These are phyloP conservation scores for Umbilicaria muhlenbergii DNA, from an alignment of 495 filamentous ascomycete genomes.

Conservation along the genomic window DNA sequence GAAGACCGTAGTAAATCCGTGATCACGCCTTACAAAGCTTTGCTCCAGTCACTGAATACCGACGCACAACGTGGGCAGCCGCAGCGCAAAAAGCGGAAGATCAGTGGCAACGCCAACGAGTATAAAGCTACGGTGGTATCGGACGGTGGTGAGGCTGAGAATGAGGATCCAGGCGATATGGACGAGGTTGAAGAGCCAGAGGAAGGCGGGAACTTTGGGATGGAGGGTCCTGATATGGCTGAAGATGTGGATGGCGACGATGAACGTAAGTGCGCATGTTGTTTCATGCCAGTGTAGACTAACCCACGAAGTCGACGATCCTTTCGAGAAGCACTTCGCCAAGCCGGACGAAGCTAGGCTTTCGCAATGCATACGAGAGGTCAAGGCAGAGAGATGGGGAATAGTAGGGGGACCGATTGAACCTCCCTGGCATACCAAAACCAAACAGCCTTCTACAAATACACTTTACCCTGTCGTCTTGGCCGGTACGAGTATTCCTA, in stretches of 20 bases:
- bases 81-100: constrained; percentile 51
- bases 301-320: constrained; percentile 40
- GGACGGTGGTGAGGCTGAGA: constrained; percentile 21
- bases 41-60: constrained; percentile 45
- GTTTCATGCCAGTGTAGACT: background rate
- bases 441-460: no score
- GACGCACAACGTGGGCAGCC: constrained; percentile 34
- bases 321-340: constrained; percentile 69
- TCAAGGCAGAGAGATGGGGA: constrained; percentile 41
- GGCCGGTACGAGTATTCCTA: no score
- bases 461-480: no score
- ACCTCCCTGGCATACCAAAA: no score
- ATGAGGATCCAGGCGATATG: constrained; percentile 28
- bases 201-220: constrained; percentile 10
- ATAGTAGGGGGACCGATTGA: background rate
- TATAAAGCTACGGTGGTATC: background rate
- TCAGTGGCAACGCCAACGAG: constrained; percentile 25
- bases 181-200: constrained; percentile 23
- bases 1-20: constrained; percentile 22
- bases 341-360: constrained; percentile 41
- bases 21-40: constrained; percentile 42
- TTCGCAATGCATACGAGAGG: constrained; percentile 33
- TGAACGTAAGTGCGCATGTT: constrained; percentile 4
- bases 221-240: constrained; percentile 23
- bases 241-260: constrained; percentile 32